Evolutionary conservation across 306 rosid genomes (phyloP), one percentile per base, ranked within the genome.

Genomic region (Crataegus laevigata): DNA sequence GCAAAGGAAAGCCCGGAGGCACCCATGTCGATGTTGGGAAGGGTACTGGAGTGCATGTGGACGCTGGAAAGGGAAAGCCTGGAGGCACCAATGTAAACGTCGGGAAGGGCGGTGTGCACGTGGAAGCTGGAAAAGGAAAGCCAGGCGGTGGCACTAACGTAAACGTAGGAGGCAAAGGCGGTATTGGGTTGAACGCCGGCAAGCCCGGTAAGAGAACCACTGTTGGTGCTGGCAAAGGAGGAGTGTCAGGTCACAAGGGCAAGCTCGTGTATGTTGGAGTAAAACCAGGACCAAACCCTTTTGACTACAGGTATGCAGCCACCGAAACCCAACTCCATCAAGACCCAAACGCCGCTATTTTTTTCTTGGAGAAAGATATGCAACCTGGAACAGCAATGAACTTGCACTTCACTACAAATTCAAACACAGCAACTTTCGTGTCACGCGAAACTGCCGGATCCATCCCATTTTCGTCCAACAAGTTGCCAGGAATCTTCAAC

Each of bases 291-390:
- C 0, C 8, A 8, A 0, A 0, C 3, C 93, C 98, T 3, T 93
- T 93, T n/a, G 0, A 0, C 0, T 93, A 93, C 59, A 0, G 0
- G 0, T 93, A 93, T 13, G 93, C 96, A 11, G 96, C 98, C 1
- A 79, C 84, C 0, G 82, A 84, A 64, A 83, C 73, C 58, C 96
- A 93, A 72, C 82, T 91, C 21, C 92, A 81, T 4, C 87, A 88
- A 50, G 64, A 84, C 64, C 89, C 89, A 1, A 87, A 80, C 1
- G 88, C 76, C 1, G 91, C 92, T 28, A 68, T 93, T 9, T 93
- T 93, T 85, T 93, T 93, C 89, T 76, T 85, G 30, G 93, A 93
- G 71, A 88, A 89, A 9, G 84, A 89, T 79, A 32, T 91, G 61
- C 82, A 57, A 1, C 68, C 84, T 0, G 87, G 84, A 22, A 45